These are phyloP conservation scores for Chytriomyces sp. DNA, from an alignment of 192 early-diverging fungal genomes.

Conservation along the genomic window DNA sequence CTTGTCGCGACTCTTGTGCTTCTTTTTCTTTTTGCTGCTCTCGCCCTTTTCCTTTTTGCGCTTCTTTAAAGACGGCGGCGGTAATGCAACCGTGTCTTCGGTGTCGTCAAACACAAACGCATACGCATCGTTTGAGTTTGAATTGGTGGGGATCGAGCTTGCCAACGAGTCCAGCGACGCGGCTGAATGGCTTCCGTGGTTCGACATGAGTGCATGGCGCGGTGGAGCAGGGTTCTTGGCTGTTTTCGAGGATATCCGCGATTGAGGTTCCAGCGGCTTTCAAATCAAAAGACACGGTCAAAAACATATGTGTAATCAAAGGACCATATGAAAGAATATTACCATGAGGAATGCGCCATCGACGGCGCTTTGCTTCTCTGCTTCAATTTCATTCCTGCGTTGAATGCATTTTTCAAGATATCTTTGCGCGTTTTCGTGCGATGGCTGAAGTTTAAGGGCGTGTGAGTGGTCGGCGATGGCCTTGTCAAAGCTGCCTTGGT, in stretches of 20 bases:
- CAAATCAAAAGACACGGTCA: not conserved
- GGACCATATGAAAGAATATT: not conserved
- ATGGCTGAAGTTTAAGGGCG: constrained; percentile 13
- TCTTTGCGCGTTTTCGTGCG: constrained; percentile 25
- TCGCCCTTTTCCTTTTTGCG: constrained; percentile 15
- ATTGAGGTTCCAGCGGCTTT: not conserved
- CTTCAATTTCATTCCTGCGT: constrained; percentile 26
- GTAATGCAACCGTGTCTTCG: constrained; percentile 15
- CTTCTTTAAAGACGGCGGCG: constrained; percentile 19
- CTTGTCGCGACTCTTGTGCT: constrained; percentile 1
- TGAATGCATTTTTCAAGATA: constrained; percentile 37
- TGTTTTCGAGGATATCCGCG: not conserved
- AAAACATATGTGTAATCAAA: not conserved
- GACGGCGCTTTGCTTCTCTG: constrained; percentile 24
- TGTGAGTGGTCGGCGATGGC: constrained; percentile 27
- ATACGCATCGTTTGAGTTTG: not conserved
- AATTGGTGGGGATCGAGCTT: not conserved
- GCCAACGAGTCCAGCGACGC: not conserved
- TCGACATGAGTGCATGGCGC: not conserved
- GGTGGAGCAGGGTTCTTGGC: constrained; percentile 13
- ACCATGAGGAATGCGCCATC: constrained; percentile 29
- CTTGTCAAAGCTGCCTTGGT: constrained; percentile 29
- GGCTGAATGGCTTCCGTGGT: not conserved
- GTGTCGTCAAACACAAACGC: constrained; percentile 31
- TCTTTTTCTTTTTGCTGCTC: not conserved